phyloP scores from a whole-genome alignment of 2,329 filamentous ascomycete genomes.

The Lecanoromycetidae sp. region DNA sequence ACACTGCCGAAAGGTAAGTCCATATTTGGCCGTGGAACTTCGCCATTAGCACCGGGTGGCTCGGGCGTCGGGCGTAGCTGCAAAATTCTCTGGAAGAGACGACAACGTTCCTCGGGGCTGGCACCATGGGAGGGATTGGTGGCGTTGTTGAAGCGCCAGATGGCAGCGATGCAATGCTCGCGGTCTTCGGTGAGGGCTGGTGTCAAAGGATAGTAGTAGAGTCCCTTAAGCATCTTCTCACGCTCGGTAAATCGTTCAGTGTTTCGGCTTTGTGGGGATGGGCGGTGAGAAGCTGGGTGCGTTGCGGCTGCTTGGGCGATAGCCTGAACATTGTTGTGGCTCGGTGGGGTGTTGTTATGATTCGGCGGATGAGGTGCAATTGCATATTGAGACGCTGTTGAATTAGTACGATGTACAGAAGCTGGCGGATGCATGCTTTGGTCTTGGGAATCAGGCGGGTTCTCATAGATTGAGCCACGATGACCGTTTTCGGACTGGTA shows the following conservation, averaged over 20 bases:
- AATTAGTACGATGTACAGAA: slow-evolving; percentile 15
- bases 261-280: slow-evolving; percentile 28
- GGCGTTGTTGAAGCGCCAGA: slow-evolving; percentile 78
- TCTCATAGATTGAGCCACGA: slow-evolving; percentile 30
- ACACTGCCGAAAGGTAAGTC: slow-evolving; percentile 47
- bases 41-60: slow-evolving; percentile 19
- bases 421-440: slow-evolving; percentile 16
- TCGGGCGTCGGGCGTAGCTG: slow-evolving; percentile 27
- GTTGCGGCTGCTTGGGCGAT: slow-evolving; percentile 28
- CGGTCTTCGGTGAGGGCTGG: slow-evolving; percentile 69
- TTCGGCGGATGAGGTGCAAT: slow-evolving; percentile 25
- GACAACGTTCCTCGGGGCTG: slow-evolving; percentile 53
- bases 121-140: slow-evolving; percentile 62
- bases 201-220: slow-evolving; percentile 68
- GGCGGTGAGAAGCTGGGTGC: slow-evolving; percentile 28
- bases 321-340: slow-evolving; percentile 23
- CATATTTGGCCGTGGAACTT: slow-evolving; percentile 40
- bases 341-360: slow-evolving; percentile 20
- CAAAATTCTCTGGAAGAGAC: slow-evolving; percentile 60
- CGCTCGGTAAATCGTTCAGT: slow-evolving; percentile 56
- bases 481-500: slow-evolving; percentile 29
- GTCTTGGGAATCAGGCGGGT: slow-evolving; percentile 21
- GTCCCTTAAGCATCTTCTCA: slow-evolving; percentile 75
- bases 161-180: slow-evolving; percentile 67
- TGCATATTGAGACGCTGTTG: slow-evolving; percentile 15